Evolutionary conservation across 176 grass and related monocot genomes (phyloP).

Genomic region (Areca catechu): DNA sequence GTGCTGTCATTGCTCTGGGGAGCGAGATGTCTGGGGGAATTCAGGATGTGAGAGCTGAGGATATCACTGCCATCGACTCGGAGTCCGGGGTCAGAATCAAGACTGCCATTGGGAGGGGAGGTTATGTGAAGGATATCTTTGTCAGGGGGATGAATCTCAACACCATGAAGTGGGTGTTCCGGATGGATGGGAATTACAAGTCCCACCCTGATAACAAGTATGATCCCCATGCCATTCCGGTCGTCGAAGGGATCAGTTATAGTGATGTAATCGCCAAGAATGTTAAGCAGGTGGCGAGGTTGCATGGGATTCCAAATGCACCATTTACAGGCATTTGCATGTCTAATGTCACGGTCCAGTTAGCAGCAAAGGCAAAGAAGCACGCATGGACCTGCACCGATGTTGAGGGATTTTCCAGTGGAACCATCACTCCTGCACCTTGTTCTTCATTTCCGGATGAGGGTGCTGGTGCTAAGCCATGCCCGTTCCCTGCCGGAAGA

Average conservation of each 20-base stretch:
- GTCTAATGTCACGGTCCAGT: conserved; percentile 49
- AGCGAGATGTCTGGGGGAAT: conserved; percentile 99
- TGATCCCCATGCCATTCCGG: conserved; percentile 61
- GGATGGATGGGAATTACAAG: conserved; percentile 86
- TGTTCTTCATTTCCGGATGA: conserved; percentile 28
- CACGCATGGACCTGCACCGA: conserved; percentile 59
- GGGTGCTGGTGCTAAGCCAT: conserved; percentile 20
- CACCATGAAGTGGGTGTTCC: conserved; percentile 74
- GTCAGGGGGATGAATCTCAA: conserved; percentile 47
- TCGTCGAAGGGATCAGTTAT: conserved; percentile 64
- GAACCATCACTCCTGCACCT: conserved; percentile 50
- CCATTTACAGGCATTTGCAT: conserved; percentile 64
- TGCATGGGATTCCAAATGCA: conserved; percentile 63
- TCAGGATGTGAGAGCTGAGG: conserved; percentile 75
- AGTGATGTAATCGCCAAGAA: conserved; percentile 64
- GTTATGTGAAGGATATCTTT: conserved; percentile 56
- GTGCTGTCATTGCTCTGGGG: conserved; percentile 72
- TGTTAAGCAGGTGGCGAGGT: conserved; percentile 39
- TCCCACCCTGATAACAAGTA: conserved; percentile 67
- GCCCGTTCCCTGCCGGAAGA: conserved; percentile 54
- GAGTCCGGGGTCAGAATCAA: conserved; percentile 92
- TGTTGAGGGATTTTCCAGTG: conserved; percentile 46
- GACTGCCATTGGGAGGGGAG: conserved; percentile 59
- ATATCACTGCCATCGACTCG: conserved; percentile 54
- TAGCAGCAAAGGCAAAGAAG: conserved; percentile 50